phyloP scores from a whole-genome alignment of 257 asterid species.

The Nicotiana tomentosiformis region DNA sequence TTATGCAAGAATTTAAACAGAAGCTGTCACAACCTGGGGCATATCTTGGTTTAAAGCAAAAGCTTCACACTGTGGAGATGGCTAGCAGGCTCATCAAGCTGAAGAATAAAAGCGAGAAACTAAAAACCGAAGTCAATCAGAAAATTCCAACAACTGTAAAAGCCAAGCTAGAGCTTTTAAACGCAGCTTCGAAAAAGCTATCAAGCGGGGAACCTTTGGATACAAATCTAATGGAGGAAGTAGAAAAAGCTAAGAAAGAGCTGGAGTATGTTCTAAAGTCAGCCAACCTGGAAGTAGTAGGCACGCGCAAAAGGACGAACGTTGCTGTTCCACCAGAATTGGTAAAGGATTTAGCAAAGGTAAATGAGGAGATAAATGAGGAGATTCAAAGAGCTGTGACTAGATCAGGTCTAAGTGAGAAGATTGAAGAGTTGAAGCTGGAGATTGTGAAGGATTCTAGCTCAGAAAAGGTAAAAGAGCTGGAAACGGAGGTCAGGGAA shows the following conservation, averaged over 20 bases:
- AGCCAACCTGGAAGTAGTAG: slow-evolving; percentile 35
- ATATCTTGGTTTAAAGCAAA: slow-evolving; percentile 44
- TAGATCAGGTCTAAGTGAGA: slow-evolving; percentile 46
- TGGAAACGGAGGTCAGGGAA: slow-evolving; percentile 44
- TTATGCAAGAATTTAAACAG: slow-evolving; percentile 46
- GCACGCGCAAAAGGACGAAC: slow-evolving; percentile 31
- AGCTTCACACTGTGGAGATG: slow-evolving; percentile 33
- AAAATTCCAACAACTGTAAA: slow-evolving; percentile 31
- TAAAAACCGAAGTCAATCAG: slow-evolving; percentile 39
- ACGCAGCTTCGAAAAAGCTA: slow-evolving; percentile 30
- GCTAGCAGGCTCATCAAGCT: slow-evolving; percentile 26
- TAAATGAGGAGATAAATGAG: slow-evolving; percentile 48
- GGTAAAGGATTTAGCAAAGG: slow-evolving; percentile 25
- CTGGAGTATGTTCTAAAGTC: slow-evolving; percentile 49
- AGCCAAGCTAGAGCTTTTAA: slow-evolving; percentile 26
- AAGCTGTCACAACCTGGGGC: slow-evolving; percentile 47
- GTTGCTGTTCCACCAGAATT: slow-evolving; percentile 46
- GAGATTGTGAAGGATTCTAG: slow-evolving; percentile 39
- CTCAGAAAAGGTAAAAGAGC: slow-evolving; percentile 28
- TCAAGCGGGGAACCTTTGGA: slow-evolving; percentile 22
- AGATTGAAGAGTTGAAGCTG: slow-evolving; percentile 46
- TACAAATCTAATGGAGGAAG: slow-evolving; percentile 22
- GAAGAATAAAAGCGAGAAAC: slow-evolving; percentile 38
- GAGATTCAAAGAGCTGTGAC: slow-evolving; percentile 41
- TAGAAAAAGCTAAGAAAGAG: slow-evolving; percentile 25